Evolutionary conservation across 2,329 filamentous ascomycete species (phyloP), one percentile per base, ranked within the genome.

Genomic region (Alternaria gaisen): DNA sequence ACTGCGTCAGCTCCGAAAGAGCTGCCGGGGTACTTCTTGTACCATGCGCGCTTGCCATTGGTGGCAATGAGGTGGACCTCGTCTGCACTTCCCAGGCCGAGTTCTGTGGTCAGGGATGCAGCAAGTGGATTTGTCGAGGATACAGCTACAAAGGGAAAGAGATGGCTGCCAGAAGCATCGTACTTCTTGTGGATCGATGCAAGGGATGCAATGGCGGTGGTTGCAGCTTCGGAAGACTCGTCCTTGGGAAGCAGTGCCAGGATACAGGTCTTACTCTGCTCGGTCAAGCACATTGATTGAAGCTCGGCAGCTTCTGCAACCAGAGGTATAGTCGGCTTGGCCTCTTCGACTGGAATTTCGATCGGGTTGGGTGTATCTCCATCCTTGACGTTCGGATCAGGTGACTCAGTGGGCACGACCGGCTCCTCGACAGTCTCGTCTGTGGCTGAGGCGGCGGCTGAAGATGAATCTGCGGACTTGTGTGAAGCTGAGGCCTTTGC

Each of bases 31-130:
- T 92, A 95, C 59, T 86, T 87, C 71, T 91, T 90, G 87, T 90
- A 96, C 95, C 95, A 99, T 42, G 87, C 86, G 55, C 93, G 88
- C 72, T 94, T 93, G 32, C 87, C 91, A 78, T 97, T 97, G 60
- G 97, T 78, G 16, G 93, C 93, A 56, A 98, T 83, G 44, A 98
- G 80, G 73, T 94, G 89, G 16, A 93, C 82, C 7, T 87, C 81
- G 1, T 82, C 81, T 1, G 80, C 78, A 3, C 73, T 73, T 22
- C 72, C 74, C 4, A 97, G 83, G 1, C 83, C 85, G 18, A 97
- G 86, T n/a, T 84, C 82, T 41, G 84, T 80, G 57, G 88, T 83
- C 5, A 94, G 77, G 5, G 79, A 76, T 1, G 81, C 77, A 0
- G 86, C 85, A 8, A 84, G 84, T n/a, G 83, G 78, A 66, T 90